Conservation (phyloP, 2,329 filamentous ascomycete genomes). For the Penicillium sp. region DNA sequence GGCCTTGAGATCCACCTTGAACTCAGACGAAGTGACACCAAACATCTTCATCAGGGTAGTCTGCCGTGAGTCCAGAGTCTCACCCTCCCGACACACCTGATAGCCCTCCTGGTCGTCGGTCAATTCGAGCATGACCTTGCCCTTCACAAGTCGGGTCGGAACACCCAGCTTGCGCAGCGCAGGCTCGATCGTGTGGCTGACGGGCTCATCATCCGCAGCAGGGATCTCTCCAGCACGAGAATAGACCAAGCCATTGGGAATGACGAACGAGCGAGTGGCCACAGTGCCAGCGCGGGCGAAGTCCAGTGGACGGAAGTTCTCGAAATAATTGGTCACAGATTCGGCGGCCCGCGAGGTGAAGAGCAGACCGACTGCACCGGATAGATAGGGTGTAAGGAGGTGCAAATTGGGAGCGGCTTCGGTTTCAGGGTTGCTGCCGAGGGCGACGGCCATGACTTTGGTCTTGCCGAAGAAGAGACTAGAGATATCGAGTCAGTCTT, state of each 20-base stretch:
- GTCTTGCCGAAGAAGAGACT: constrained; percentile 99
- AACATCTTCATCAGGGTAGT: constrained; percentile 93
- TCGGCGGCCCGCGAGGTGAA: constrained; percentile 75
- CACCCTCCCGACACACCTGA: constrained; percentile 77
- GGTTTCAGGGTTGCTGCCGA: constrained; percentile 73
- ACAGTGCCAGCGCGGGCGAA: constrained; percentile 83
- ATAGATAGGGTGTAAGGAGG: constrained; percentile 65
- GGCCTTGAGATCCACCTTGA: constrained; percentile 75
- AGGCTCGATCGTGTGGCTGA: constrained; percentile 86
- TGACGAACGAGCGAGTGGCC: constrained; percentile 70
- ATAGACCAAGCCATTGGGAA: constrained; percentile 81
- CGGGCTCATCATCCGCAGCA: constrained; percentile 74
- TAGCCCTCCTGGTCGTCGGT: constrained; percentile 54
- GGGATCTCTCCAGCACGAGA: constrained; percentile 74
- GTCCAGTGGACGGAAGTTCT: constrained; percentile 70
- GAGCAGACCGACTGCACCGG: constrained; percentile 82
- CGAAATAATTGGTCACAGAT: constrained; percentile 70
- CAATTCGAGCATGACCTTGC: constrained; percentile 73
- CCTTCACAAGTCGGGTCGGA: constrained; percentile 83
- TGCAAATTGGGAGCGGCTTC: constrained; percentile 78
- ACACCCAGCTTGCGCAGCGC: constrained; percentile 85
- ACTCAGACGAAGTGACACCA: constrained; percentile 84
- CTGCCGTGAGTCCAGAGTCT: constrained; percentile 84
- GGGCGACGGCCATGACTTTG: constrained; percentile 95
- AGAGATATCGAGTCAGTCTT: constrained; percentile 9